Base-by-base conservation (phyloP, 1,139 yeast genomes). In the Fermentozyma sake region DNA sequence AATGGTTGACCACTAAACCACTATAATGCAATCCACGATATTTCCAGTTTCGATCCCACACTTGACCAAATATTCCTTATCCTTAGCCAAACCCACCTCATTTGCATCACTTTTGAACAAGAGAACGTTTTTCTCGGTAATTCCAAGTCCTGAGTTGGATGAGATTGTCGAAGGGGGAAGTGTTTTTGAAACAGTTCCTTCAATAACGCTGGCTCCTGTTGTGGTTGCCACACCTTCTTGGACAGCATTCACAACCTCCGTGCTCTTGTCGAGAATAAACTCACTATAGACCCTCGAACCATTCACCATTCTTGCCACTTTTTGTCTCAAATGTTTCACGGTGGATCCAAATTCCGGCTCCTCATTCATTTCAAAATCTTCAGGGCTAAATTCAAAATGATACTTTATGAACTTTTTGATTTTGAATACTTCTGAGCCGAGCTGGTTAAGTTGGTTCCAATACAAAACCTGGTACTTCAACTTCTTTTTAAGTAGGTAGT, bases 321-420 rank as follows among this genome's bases (percentile, higher is more conserved):
- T 78, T 2, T 55, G 42, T 34, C 87, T 66, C 33, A 85, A 61
- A 39, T 79, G 77, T 14, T 62, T 67, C 14, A 87, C 63, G 7
- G 80, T 72, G 6, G 87, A 75, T 1, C 95, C 95, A 40, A 65
- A 70, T 30, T 80, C 89, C 2, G 80, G 80, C 34, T 79, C 72
- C 38, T 51, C 68, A 58, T 50, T 69, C 49, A 49, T 47, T 44
- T 64, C 76, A 46, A 76, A 79, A 45, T 86, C 96, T 39, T 81
- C 93, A 0, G 89, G 87, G 23, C 85, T 73, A 52, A 86, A 84
- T 45, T 83, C 91, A 38, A 85, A 67, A 46, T 81, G 83, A 44
- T 78, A 82, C 24, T 60, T 65, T 14, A 79, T 53, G 19, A 76
- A 77, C 19, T 54, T 48, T 2, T 44, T 40, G 26, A 54, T 42